Evolutionary conservation across 2,329 filamentous ascomycete species (phyloP).

Genomic region (Beauveria scarabaeidicola): DNA sequence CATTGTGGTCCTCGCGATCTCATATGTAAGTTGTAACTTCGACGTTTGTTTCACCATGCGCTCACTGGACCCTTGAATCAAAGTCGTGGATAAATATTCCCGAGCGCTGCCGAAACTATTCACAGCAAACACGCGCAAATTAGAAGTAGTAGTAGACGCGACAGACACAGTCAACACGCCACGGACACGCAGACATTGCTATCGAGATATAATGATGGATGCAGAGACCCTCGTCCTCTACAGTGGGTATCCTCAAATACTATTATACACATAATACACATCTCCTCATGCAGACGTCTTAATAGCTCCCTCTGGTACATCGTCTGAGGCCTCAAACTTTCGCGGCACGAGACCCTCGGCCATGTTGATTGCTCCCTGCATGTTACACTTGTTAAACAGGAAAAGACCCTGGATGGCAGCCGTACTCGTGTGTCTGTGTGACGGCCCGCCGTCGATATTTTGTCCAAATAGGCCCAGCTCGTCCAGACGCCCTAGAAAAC

Average conservation of each 20-base stretch:
- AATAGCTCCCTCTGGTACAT: slow-evolving; percentile 28
- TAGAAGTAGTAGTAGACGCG: background rate
- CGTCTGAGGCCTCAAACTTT: slow-evolving; percentile 43
- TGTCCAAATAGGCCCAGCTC: slow-evolving; percentile 62
- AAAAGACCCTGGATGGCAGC: slow-evolving; percentile 92
- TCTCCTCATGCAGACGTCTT: slow-evolving; percentile 19
- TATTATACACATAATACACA: slow-evolving; percentile 5
- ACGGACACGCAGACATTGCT: background rate
- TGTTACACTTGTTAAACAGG: slow-evolving; percentile 86
- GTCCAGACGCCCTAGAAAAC: slow-evolving; percentile 64
- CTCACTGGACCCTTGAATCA: background rate
- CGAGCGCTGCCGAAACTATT: background rate
- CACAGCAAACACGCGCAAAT: background rate
- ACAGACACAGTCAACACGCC: background rate
- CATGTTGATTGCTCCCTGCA: slow-evolving; percentile 78
- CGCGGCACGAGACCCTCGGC: slow-evolving; percentile 57
- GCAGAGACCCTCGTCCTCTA: background rate
- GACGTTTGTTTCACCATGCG: background rate
- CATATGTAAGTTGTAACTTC: too few species aligned
- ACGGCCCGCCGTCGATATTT: slow-evolving; percentile 37
- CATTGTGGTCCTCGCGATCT: too few species aligned
- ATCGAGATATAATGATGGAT: background rate
- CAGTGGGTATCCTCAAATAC: background rate
- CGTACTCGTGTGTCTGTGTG: slow-evolving; percentile 60
- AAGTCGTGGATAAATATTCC: background rate